These are phyloP conservation scores for Gossypium raimondii DNA, from an alignment of 345 rosid species.

Conservation along the genomic window DNA sequence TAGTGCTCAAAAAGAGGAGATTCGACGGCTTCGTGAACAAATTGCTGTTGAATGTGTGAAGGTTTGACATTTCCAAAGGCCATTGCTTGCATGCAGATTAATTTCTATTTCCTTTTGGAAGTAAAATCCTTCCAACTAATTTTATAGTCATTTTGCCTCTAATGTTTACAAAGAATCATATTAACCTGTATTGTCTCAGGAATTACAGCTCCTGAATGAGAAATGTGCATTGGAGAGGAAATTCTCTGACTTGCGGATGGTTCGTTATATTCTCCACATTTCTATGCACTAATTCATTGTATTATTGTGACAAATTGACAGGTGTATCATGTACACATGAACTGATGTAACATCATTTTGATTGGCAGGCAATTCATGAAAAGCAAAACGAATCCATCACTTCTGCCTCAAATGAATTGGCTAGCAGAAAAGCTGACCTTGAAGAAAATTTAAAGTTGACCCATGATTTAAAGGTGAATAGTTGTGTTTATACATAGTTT, in stretches of 20 bases:
- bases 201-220: conserved; percentile 75
- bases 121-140: conserved; percentile 1
- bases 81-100: conserved; percentile 8
- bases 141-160: background rate
- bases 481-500: background rate
- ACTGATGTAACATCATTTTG: conserved; percentile 25
- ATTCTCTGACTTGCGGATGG: conserved; percentile 89
- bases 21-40: conserved; percentile 71
- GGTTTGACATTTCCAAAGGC: conserved; percentile 35
- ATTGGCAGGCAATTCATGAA: conserved; percentile 77
- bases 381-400: conserved; percentile 77
- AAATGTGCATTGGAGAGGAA: conserved; percentile 76
- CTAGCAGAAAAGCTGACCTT: conserved; percentile 73
- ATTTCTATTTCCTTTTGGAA: conserved; percentile 3
- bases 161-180: conserved; percentile 10
- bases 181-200: conserved; percentile 46
- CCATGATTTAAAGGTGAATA: conserved; percentile 77
- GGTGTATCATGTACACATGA: conserved; percentile 17
- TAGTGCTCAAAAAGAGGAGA: conserved; percentile 68
- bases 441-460: conserved; percentile 72
- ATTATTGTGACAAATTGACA: conserved; percentile 9
- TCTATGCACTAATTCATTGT: background rate
- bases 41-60: conserved; percentile 64
- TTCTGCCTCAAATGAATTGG: conserved; percentile 70
- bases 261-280: conserved; percentile 29